Evolutionary conservation across 75 land plant genomes (phyloP).

Genomic region (Ceratopteris richardii): DNA sequence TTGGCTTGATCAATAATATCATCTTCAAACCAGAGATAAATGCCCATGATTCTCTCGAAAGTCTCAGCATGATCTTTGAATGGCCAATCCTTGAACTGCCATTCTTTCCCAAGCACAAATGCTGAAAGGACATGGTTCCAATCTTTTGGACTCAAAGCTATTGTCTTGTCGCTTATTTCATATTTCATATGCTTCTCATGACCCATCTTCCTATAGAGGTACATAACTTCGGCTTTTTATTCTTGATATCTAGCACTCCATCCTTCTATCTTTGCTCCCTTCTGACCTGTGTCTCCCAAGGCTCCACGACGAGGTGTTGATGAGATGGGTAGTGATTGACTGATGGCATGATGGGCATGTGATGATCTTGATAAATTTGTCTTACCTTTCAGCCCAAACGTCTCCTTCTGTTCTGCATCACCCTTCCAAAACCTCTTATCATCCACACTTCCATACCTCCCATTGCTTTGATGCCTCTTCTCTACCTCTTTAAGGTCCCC

Average conservation of each 20-base stretch:
- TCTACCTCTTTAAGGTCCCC: constrained; percentile 22
- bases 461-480: constrained; percentile 27
- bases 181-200: constrained; percentile 72
- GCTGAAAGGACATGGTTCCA: constrained; percentile 95
- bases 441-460: constrained; percentile 34
- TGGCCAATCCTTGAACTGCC: constrained; percentile 99
- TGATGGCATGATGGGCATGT: constrained; percentile 12
- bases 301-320: neutral
- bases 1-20: constrained; percentile 95
- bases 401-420: constrained; percentile 17
- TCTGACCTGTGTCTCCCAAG: neutral
- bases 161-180: constrained; percentile 90
- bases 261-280: constrained; percentile 44
- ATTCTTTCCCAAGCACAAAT: constrained; percentile 94
- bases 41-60: constrained; percentile 92
- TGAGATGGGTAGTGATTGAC: constrained; percentile 8
- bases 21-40: constrained; percentile 92
- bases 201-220: constrained; percentile 84
- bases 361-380: constrained; percentile 9
- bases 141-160: constrained; percentile 61
- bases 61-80: constrained; percentile 92
- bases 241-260: constrained; percentile 70
- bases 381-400: constrained; percentile 11
- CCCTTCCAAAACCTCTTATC: constrained; percentile 35
- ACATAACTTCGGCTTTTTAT: constrained; percentile 57